Evolutionary conservation across 2,329 filamentous ascomycete genomes (phyloP), one percentile per base, ranked within the genome.

Genomic region (Rhynchosporium secalis): DNA sequence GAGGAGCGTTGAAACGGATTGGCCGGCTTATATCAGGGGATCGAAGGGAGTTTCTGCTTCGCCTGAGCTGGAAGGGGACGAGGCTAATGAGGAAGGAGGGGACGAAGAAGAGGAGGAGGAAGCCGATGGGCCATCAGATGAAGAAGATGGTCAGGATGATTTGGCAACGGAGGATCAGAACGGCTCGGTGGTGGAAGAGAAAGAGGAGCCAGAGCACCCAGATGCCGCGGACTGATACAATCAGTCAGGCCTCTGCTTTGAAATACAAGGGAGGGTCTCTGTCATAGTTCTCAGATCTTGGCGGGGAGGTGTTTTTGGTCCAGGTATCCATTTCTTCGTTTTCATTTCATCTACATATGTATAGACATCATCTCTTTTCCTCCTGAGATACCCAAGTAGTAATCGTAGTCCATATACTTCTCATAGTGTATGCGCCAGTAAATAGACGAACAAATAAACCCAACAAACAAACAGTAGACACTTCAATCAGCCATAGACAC

Each of bases 21-120:
- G 78, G 78, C 73, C 68, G 12, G 73, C 62, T n/a, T 81, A 78
- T 72, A 62, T 76, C 59, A 75, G 67, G 48, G 28, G 41, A 20
- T 59, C 58, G 20, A 54, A 60, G 40, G 62, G 38, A 1, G 54
- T 31, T 28, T 48, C 26, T 33, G 28, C 40, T 15, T 43, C 48
- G 15, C 38, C 41, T 10, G 47, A 54, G 10, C 28, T 5, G 3
- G 52, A 31, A 40, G 38, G 26, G 13, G 36, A 45, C 6, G 58
- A 48, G 41, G 41, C 20, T 12, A 29, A 43, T 9, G 33, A 36
- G 9, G 33, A 36, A 36, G 33, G 9, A 36, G 33, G 9, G 9
- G 33, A 36, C 5, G 33, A 36, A 36, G 33, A 36, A 36, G 33
- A 36, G 9, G 33, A 36, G 9, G 33, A 52, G 7, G 51, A 55